Conservation (phyloP, 2,329 filamentous ascomycete species). For the Colletotrichum plurivorum region DNA sequence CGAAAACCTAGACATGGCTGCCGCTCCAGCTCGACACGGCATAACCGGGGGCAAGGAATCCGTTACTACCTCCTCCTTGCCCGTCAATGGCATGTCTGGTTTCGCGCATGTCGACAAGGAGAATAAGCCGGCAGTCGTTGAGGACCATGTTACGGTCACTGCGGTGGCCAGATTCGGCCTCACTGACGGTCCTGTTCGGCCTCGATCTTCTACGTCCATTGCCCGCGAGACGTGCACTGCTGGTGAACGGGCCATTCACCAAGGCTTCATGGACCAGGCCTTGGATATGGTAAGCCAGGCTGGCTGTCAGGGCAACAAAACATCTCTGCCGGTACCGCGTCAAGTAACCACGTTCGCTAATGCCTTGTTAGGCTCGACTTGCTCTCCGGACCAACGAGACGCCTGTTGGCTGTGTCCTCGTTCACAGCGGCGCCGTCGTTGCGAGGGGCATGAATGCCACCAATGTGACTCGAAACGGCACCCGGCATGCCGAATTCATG, state of each 20-base stretch:
- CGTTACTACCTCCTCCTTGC: not conserved
- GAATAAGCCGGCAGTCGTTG: conserved; percentile 44
- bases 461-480: conserved; percentile 91
- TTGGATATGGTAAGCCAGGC: conserved; percentile 80
- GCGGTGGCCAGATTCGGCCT: conserved; percentile 43
- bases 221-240: conserved; percentile 6
- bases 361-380: conserved; percentile 77
- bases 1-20: conserved; percentile 42
- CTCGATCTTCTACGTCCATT: conserved; percentile 22
- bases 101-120: conserved; percentile 46
- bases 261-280: conserved; percentile 85
- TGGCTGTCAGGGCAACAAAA: not conserved
- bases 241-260: conserved; percentile 59
- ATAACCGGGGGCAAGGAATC: not conserved
- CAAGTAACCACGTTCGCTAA: too few species aligned
- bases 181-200: conserved; percentile 19
- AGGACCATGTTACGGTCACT: conserved; percentile 5
- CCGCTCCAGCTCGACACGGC: conserved; percentile 5
- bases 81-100: not conserved
- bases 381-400: conserved; percentile 92
- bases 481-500: conserved; percentile 95
- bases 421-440: conserved; percentile 83
- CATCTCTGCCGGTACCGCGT: too few species aligned
- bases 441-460: conserved; percentile 97
- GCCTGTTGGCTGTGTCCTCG: conserved; percentile 95